A percentile compares a stretch with the other conserved stretches of the same genome.
Conservation (phyloP, 2,329 filamentous ascomycete genomes). For the Pseudogymnoascus sp. region DNA sequence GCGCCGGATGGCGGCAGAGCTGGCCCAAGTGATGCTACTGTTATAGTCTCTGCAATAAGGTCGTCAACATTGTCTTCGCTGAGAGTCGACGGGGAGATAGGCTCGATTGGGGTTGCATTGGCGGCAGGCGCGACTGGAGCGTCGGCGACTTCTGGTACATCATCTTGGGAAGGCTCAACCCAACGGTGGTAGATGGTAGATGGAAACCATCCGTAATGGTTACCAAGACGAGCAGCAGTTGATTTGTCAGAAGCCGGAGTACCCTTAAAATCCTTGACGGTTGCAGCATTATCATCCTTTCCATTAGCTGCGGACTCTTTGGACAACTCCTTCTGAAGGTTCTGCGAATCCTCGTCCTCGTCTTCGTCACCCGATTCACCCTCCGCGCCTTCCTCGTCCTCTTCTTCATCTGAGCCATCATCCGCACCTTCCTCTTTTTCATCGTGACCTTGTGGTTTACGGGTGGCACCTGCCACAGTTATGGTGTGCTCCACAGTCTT, state of each 20-base stretch:
- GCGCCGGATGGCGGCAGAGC: not conserved
- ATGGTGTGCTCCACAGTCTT: not conserved
- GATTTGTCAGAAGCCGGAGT: not conserved
- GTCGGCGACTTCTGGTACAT: not conserved
- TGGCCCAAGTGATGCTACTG: not conserved
- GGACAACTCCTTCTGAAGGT: not conserved
- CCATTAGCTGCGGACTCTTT: not conserved
- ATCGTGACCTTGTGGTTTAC: not conserved
- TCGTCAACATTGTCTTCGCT: not conserved
- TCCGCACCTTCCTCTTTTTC: not conserved
- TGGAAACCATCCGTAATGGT: not conserved
- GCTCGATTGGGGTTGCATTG: not conserved
- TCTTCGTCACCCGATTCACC: not conserved
- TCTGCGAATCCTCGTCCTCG: not conserved
- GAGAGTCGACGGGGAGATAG: not conserved
- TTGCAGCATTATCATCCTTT: not conserved
- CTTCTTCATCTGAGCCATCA: not conserved
- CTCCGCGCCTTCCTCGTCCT: not conserved
- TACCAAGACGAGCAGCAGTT: not conserved
- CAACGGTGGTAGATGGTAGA: not conserved
- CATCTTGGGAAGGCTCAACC: not conserved
- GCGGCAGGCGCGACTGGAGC: not conserved
- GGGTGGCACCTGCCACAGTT: not conserved
- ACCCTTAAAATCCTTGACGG: not conserved
- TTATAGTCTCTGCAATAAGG: not conserved